Conservation (phyloP, 2,329 filamentous ascomycete species). For the Nannizzia gypsea region DNA sequence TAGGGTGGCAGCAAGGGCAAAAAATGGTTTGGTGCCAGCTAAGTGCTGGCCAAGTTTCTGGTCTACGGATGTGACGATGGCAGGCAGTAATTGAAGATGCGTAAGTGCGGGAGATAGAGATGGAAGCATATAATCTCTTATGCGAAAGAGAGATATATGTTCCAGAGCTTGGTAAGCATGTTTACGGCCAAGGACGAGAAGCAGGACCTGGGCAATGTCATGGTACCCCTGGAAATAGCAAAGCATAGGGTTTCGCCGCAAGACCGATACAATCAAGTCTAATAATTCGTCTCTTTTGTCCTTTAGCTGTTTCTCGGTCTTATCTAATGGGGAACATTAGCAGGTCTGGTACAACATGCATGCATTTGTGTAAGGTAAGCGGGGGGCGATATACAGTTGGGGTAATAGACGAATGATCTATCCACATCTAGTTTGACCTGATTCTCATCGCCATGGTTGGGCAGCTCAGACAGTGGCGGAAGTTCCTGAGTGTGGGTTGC, state of each 20-base stretch:
- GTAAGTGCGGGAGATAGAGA: conserved; percentile 66
- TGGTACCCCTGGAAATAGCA: conserved; percentile 98
- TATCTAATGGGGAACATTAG: conserved; percentile 38
- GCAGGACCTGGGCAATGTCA: conserved; percentile 91
- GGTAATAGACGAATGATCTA: conserved; percentile 95
- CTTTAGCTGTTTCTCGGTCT: conserved; percentile 56
- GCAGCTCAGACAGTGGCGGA: conserved; percentile 48
- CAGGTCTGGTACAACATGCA: no score
- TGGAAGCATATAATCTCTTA: conserved; percentile 96
- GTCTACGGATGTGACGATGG: conserved; percentile 64
- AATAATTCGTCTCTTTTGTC: conserved; percentile 65
- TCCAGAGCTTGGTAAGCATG: conserved; percentile 54
- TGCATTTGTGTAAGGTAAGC: neutral
- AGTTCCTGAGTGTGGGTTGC: conserved; percentile 10
- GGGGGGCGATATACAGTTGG: conserved; percentile 48
- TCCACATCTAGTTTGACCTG: conserved; percentile 90
- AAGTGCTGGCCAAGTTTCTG: conserved; percentile 61
- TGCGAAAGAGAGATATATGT: conserved; percentile 77
- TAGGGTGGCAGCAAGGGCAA: conserved; percentile 81
- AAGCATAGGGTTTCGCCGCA: conserved; percentile 69
- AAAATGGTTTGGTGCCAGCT: conserved; percentile 72
- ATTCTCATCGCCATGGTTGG: conserved; percentile 72
- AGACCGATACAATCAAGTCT: conserved; percentile 64
- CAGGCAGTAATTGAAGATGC: conserved; percentile 78
- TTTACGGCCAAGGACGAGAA: conserved; percentile 63